Conservation (phyloP, 1,284 basidiomycete genomes). For the Wolfiporia cocos region DNA sequence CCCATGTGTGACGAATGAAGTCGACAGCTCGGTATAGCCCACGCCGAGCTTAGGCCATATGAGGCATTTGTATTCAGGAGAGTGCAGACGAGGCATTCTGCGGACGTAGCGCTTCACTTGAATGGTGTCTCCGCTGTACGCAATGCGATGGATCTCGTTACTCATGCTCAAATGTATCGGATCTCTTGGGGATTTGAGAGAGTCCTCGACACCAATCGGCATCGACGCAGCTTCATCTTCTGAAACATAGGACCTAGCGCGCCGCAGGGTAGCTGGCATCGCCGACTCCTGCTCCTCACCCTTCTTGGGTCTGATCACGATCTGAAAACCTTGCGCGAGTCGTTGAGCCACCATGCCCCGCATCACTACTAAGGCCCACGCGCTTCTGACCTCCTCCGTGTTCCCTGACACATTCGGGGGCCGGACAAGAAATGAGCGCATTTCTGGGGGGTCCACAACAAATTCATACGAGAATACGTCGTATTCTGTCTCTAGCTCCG, state of each 20-base stretch:
- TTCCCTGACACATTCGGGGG: conserved; percentile 43
- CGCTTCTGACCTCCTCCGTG: conserved; percentile 52
- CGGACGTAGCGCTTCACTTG: conserved; percentile 87
- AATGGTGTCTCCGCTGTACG: conserved; percentile 83
- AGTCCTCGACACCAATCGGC: conserved; percentile 66
- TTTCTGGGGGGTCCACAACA: conserved; percentile 70
- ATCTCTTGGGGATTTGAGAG: conserved; percentile 57
- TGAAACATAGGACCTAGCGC: conserved; percentile 46
- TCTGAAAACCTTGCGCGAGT: conserved; percentile 95
- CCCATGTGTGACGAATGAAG: conserved; percentile 75
- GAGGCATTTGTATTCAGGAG: conserved; percentile 80
- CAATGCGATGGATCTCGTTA: conserved; percentile 92
- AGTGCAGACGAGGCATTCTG: conserved; percentile 55
- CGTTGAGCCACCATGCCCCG: conserved; percentile 91
- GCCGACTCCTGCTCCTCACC: conserved; percentile 15
- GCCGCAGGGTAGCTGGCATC: conserved; percentile 27
- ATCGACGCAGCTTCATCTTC: conserved; percentile 52
- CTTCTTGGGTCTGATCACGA: conserved; percentile 54
- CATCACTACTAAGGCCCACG: conserved; percentile 84
- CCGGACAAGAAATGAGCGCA: conserved; percentile 76
- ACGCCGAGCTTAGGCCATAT: conserved; percentile 91
- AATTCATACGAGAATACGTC: conserved; percentile 81
- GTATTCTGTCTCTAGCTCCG: conserved; percentile 76
- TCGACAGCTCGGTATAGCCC: conserved; percentile 78
- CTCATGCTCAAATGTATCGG: conserved; percentile 92